phyloP scores from a whole-genome alignment of 129 eudicot genomes.

The Rutidosis leptorrhynchoides region DNA sequence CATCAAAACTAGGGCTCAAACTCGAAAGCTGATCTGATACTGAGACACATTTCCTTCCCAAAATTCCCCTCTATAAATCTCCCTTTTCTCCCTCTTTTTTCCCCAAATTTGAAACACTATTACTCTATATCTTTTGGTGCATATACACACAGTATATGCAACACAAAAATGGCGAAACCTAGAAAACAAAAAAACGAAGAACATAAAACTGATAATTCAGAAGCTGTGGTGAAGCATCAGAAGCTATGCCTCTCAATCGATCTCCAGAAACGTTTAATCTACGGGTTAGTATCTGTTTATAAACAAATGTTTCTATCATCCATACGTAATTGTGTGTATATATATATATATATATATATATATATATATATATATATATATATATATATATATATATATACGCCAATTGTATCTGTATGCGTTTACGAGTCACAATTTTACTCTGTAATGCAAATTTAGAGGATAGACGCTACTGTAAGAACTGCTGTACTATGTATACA shows the following conservation, averaged over 20 bases:
- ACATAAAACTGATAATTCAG: slow-evolving; percentile 62
- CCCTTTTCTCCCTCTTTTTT: background rate
- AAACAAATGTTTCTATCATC: no score
- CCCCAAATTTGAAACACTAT: slow-evolving; percentile 18
- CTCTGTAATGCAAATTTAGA: background rate
- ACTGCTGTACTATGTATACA: background rate
- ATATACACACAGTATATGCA: slow-evolving; percentile 17
- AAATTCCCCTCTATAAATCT: slow-evolving; percentile 31
- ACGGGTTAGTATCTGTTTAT: slow-evolving; percentile 57
- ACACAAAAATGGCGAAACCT: slow-evolving; percentile 71
- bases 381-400: background rate
- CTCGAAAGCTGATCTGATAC: slow-evolving; percentile 25
- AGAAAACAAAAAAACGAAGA: slow-evolving; percentile 80
- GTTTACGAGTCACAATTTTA: background rate
- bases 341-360: background rate
- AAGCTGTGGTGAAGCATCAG: slow-evolving; percentile 86
- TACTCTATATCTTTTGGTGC: slow-evolving; percentile 29
- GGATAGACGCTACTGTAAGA: background rate
- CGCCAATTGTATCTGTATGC: slow-evolving; percentile 1
- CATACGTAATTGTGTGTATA: background rate
- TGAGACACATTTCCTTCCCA: slow-evolving; percentile 9
- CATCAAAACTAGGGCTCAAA: slow-evolving; percentile 45
- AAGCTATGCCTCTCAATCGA: slow-evolving; percentile 88
- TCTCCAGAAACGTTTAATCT: slow-evolving; percentile 64
- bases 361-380: background rate